Evolutionary conservation across 2,329 filamentous ascomycete species (phyloP).

Genomic region (Pseudodiploospora longispora): DNA sequence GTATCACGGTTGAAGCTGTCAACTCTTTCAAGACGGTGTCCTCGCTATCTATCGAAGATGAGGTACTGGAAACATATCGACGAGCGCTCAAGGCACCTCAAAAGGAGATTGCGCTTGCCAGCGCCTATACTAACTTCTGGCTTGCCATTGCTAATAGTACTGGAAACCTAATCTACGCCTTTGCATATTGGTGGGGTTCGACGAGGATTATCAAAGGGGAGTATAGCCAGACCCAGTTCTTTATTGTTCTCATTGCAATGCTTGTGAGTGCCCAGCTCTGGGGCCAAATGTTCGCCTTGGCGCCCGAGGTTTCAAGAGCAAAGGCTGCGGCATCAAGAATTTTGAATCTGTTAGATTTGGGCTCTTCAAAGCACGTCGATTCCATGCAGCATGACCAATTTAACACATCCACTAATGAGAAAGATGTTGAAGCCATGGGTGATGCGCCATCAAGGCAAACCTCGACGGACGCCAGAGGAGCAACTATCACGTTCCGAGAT

Average conservation of each 20-base stretch:
- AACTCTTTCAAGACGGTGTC: conserved; percentile 57
- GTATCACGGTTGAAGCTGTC: conserved; percentile 59
- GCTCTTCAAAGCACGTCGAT: conserved; percentile 20
- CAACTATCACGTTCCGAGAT: conserved; percentile 46
- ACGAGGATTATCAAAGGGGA: conserved; percentile 59
- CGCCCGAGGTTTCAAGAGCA: conserved; percentile 65
- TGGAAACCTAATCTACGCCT: conserved; percentile 62
- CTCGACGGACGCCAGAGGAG: conserved; percentile 20
- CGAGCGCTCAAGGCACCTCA: conserved; percentile 41
- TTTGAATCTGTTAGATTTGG: conserved; percentile 40
- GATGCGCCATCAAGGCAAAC: conserved; percentile 17
- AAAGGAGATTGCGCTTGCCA: conserved; percentile 44
- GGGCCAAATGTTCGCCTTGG: conserved; percentile 67
- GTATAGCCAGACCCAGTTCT: conserved; percentile 60
- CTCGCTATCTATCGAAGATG: conserved; percentile 44
- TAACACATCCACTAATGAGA: conserved; percentile 11
- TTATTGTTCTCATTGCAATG: conserved; percentile 64
- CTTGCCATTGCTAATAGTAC: conserved; percentile 52
- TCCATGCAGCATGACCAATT: conserved; percentile 9
- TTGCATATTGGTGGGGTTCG: conserved; percentile 75
- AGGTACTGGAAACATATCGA: conserved; percentile 45
- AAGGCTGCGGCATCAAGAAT: conserved; percentile 53
- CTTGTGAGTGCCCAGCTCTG: conserved; percentile 66
- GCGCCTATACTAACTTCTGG: conserved; percentile 47
- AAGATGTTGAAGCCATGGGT: conserved; percentile 32